phyloP scores from a whole-genome alignment of 2,329 filamentous ascomycete genomes.

The Leptographium lundbergii region DNA sequence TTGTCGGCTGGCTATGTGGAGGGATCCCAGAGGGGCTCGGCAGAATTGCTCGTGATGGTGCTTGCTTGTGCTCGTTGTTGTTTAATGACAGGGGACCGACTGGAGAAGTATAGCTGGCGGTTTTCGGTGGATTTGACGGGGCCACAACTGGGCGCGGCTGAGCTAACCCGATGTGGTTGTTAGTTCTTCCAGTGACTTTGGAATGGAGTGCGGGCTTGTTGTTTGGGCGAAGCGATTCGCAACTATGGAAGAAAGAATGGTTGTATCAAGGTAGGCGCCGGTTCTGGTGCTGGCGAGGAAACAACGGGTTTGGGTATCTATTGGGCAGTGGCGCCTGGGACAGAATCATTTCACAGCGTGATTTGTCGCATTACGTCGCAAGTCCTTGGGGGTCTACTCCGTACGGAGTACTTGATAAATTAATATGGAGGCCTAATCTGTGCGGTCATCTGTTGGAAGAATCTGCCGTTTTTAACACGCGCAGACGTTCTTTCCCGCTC shows the following conservation, averaged over 20 bases:
- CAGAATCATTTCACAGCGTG: background rate
- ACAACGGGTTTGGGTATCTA: background rate
- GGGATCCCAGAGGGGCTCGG: background rate
- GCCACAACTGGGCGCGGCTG: constrained; percentile 1
- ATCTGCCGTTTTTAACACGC: no score
- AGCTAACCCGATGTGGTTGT: background rate
- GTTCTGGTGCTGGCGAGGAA: no score
- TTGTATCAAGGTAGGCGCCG: no score
- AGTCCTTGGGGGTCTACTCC: background rate
- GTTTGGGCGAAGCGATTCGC: no score
- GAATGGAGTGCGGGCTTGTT: background rate
- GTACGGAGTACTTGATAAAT: no score
- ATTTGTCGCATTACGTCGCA: background rate
- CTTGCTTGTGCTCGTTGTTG: background rate
- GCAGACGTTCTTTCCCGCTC: no score
- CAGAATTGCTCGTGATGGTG: background rate
- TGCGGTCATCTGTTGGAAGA: no score
- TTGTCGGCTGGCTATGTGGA: background rate
- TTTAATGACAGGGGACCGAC: background rate
- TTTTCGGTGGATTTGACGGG: background rate
- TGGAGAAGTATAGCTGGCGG: background rate
- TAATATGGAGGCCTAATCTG: background rate
- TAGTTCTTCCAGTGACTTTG: background rate
- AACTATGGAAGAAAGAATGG: no score
- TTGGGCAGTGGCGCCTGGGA: background rate